phyloP scores from a whole-genome alignment of 2,329 filamentous ascomycete species.

The Aspergillus sp. region DNA sequence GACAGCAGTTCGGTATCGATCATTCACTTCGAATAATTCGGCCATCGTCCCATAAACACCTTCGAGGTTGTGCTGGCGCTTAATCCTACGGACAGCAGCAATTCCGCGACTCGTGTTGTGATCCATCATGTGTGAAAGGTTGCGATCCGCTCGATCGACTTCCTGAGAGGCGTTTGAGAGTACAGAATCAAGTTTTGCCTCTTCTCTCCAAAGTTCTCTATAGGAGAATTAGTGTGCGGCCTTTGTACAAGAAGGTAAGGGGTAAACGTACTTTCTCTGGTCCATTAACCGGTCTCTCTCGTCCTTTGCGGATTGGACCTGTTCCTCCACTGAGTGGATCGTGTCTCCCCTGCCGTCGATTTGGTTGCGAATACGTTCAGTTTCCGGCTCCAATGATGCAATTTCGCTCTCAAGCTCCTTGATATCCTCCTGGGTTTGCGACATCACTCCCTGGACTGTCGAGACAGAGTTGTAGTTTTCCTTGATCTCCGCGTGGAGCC shows the following conservation, averaged over 20 bases:
- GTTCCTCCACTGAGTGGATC: slow-evolving; percentile 66
- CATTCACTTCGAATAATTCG: slow-evolving; percentile 82
- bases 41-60: slow-evolving; percentile 91
- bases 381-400: slow-evolving; percentile 65
- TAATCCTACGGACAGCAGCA: slow-evolving; percentile 78
- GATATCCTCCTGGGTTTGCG: slow-evolving; percentile 82
- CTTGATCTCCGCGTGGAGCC: slow-evolving; percentile 72
- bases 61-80: slow-evolving; percentile 70
- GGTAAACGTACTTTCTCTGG: slow-evolving; percentile 63
- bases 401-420: slow-evolving; percentile 67
- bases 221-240: slow-evolving; percentile 7
- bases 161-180: slow-evolving; percentile 72
- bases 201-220: slow-evolving; percentile 73
- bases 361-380: slow-evolving; percentile 63
- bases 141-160: slow-evolving; percentile 69
- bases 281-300: slow-evolving; percentile 74
- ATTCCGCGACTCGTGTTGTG: slow-evolving; percentile 80
- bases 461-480: slow-evolving; percentile 72
- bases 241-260: neutral
- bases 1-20: slow-evolving; percentile 80
- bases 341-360: slow-evolving; percentile 76
- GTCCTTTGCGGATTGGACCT: slow-evolving; percentile 73
- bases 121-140: slow-evolving; percentile 81
- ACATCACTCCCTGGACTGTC: slow-evolving; percentile 75
- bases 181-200: slow-evolving; percentile 77